Base-by-base conservation (phyloP, 495 filamentous ascomycete genomes). In the Podospora didyma region DNA sequence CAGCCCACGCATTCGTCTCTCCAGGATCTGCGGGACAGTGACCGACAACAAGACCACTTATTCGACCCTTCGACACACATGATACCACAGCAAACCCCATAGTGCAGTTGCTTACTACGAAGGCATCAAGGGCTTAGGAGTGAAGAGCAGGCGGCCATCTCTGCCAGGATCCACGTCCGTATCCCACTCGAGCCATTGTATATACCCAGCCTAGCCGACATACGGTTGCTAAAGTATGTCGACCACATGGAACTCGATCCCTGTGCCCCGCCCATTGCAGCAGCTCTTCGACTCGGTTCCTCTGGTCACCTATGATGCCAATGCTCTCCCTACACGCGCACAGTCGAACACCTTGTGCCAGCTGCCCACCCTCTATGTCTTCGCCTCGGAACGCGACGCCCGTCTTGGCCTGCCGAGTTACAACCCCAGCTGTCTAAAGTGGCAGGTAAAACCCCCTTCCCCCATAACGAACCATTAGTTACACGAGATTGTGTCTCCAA, bases 341-440 rank as follows among this genome's bases (percentile, higher is more conserved):
- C 84, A 83, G 19, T 61, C 63, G 21, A 53, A 70, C 22, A 70
- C 72, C 31, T 59, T 75, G n/a, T 65, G 75, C 54, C 76, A 87
- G 31, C 61, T 76, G 16, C 79, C 83, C 58, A 81, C 82, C 34
- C 76, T 98, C 16, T 92, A 92, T 66, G 75, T 96, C 31, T 97
- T 96, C 71, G 81, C 81, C 49, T 83, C 83, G 12, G 79, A 84
- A 1, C 71, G 77, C 23, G 88, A 86, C 57, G 90, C 86, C 20
- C 65, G 69, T 23, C 62, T 64, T 31, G 87, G 86, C 12, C 69
- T 76, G 22, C 90, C 91, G 20, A 93, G 89, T 49, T 96, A 89
- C 75, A 97, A 97, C 73, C 94, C 94, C 3, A 83, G 82, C 61
- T 98, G 94, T 78, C 78, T 98, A 59, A 96, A 93, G 74, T 97